Evolutionary conservation across 192 early-diverging fungal species (phyloP), one percentile per base, ranked within the genome.

Genomic region (Pilobolus umbonatus): DNA sequence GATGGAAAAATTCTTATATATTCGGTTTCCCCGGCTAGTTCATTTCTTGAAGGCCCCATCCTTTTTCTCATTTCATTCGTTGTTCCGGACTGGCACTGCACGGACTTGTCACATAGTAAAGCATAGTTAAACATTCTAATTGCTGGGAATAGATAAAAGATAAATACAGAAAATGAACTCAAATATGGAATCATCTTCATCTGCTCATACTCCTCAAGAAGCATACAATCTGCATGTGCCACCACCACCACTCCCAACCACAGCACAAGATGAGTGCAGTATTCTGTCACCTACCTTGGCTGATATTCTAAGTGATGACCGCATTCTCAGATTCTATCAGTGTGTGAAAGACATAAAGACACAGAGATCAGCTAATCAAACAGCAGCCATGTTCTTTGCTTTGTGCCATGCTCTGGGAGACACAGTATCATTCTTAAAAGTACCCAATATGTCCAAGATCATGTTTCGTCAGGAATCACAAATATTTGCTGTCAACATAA

Each of bases 291-390:
- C 67, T 17, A 63, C 56, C 31, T 46, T 69, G n/a, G 57, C 55
- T 3, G 67, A 69, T 52, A 63, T 69, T 34, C 51, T 69, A 25
- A 62, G 50, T 28, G 61, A 69, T 46, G 61, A 62, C 36, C 56
- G 57, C 0, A 62, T 69, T 3, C 15, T 69, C 0, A 22, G 62
- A 11, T 69, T 69, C 25, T 69, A 69, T 26, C 67, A 69, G 26
- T 58, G 61, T 59, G 67, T 69, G 17, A 69, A 69, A 39, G 67
- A 69, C 32, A 69, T 69, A 48, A 69, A 58, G 34, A 47, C 57
- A 3, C 67, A 63, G 8, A 48, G 53, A 11, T 63, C 67, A 0
- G 61, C 67, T 8, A 54, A 45, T 2, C 56, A 62, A 42, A 69
- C 67, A 0, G 51, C 56, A 0, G 61, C 61, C 56, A 62, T 69